phyloP scores from a whole-genome alignment of 2,329 filamentous ascomycete species.

The Exserohilum turcica region DNA sequence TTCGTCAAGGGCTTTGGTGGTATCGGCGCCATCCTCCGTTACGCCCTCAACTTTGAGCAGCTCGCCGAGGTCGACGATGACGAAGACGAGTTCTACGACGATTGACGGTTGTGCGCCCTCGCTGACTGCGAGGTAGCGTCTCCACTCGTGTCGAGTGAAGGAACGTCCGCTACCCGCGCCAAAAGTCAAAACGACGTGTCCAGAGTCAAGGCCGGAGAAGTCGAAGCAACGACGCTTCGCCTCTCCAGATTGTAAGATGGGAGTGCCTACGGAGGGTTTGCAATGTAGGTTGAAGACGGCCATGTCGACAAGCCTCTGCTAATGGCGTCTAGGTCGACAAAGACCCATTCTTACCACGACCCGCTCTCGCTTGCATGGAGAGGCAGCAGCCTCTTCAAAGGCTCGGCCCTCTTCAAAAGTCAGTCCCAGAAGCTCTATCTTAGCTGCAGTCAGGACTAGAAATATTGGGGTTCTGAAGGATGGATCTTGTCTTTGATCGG shows the following conservation, averaged over 20 bases:
- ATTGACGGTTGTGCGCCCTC: slow-evolving; percentile 93
- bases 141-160: slow-evolving; percentile 62
- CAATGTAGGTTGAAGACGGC: slow-evolving; percentile 30
- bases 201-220: slow-evolving; percentile 35
- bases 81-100: slow-evolving; percentile 87
- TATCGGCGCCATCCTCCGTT: slow-evolving; percentile 94
- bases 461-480: slow-evolving; percentile 21
- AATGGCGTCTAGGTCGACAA: slow-evolving; percentile 35
- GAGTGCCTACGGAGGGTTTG: slow-evolving; percentile 45
- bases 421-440: slow-evolving; percentile 25
- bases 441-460: slow-evolving; percentile 18
- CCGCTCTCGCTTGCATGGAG: slow-evolving; percentile 45
- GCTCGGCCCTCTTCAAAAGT: slow-evolving; percentile 18
- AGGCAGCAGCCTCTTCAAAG: slow-evolving; percentile 34
- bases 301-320: slow-evolving; percentile 1
- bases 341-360: slow-evolving; percentile 46
- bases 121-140: slow-evolving; percentile 82
- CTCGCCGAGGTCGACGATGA: slow-evolving; percentile 81
- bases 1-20: slow-evolving; percentile 99
- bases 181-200: slow-evolving; percentile 42
- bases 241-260: slow-evolving; percentile 50
- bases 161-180: slow-evolving; percentile 58
- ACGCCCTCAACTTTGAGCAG: slow-evolving; percentile 99
- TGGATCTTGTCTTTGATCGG: slow-evolving; percentile 36
- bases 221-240: slow-evolving; percentile 42